Evolutionary conservation across 176 grass and related monocot species (phyloP).

Genomic region (Cenchrus purpureus): DNA sequence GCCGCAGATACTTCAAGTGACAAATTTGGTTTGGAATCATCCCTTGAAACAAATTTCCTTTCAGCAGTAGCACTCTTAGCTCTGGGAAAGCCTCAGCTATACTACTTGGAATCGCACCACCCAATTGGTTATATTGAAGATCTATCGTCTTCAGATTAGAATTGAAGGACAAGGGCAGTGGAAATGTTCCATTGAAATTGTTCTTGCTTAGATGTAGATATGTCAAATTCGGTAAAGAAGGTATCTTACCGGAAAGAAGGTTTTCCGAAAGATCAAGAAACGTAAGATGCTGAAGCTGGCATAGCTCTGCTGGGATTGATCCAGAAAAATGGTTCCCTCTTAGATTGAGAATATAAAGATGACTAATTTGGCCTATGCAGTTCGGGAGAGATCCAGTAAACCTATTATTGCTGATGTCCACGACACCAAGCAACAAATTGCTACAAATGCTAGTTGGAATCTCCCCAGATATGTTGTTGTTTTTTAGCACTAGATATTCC

Average conservation of each 20-base stretch:
- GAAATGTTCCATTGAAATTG: slow-evolving; percentile 33
- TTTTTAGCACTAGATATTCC: not conserved
- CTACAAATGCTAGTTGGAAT: slow-evolving; percentile 7
- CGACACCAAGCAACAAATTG: not conserved
- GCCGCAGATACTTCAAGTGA: not conserved
- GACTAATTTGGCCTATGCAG: not conserved
- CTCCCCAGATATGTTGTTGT: slow-evolving; percentile 18
- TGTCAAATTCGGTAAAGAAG: slow-evolving; percentile 2
- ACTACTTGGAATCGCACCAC: slow-evolving; percentile 9
- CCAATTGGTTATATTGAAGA: slow-evolving; percentile 36
- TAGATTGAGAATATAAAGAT: slow-evolving; percentile 27
- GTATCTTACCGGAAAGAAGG: slow-evolving; percentile 31
- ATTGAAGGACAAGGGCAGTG: not conserved
- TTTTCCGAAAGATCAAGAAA: slow-evolving; percentile 53
- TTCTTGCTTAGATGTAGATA: slow-evolving; percentile 39
- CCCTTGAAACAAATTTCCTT: slow-evolving; percentile 41
- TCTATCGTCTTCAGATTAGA: slow-evolving; percentile 25
- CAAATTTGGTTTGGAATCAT: slow-evolving; percentile 33
- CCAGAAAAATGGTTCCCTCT: slow-evolving; percentile 38
- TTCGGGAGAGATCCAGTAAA: slow-evolving; percentile 14
- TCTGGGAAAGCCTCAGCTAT: slow-evolving; percentile 21
- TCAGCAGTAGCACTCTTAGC: slow-evolving; percentile 36
- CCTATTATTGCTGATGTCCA: slow-evolving; percentile 29
- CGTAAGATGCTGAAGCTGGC: not conserved
- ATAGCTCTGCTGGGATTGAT: slow-evolving; percentile 2